Base-by-base conservation (phyloP, 306 rosid genomes). In the Abrus pulchellus region DNA sequence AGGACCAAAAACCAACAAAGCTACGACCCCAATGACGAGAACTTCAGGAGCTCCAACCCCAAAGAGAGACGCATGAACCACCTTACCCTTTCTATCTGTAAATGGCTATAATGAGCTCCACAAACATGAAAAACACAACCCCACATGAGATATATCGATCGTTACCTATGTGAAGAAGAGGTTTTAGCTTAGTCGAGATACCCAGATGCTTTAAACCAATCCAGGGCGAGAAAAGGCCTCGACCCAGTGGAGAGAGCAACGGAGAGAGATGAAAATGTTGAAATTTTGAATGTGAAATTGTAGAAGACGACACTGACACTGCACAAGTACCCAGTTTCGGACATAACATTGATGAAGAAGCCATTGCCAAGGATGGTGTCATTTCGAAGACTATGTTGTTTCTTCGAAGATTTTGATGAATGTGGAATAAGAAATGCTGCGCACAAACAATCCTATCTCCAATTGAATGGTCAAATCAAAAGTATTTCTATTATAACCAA, bases 21-120 rank as follows among this genome's bases (percentile, higher is more conserved):
- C 99, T 43, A 96, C 99, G 5, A 96, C 99, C 68, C 99, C 99
- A 86, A 96, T 96, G 38, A 96, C 99, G 78, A 96, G 72, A 65
- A 97, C 99, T 86, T 96, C 99, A 52, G 99, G 99, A 5, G 99
- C 99, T 86, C 99, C 99, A 84, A 96, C 97, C 12, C 99, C 99
- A 85, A 96, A 96, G 9, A 96, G 89, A 82, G 99, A 96, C 12
- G 99, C 99, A 85, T 88, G 88, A 81, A 92, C 89, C 75, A 80
- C 91, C 74, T 82, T 86, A 63, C 95, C 96, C 83, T 82, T 93
- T 85, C 86, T 86, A 84, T 70, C 98, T 91, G 85, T 85, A 78
- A 86, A 76, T 12, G 0, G 32, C 74, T 34, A 41, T 30, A 74
- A 30, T 57, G 30, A 74, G 53, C 70, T 40, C 36, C 74, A 28